phyloP scores from a whole-genome alignment of 371 early-diverging fungal species.

The Apophysomyces elegans region DNA sequence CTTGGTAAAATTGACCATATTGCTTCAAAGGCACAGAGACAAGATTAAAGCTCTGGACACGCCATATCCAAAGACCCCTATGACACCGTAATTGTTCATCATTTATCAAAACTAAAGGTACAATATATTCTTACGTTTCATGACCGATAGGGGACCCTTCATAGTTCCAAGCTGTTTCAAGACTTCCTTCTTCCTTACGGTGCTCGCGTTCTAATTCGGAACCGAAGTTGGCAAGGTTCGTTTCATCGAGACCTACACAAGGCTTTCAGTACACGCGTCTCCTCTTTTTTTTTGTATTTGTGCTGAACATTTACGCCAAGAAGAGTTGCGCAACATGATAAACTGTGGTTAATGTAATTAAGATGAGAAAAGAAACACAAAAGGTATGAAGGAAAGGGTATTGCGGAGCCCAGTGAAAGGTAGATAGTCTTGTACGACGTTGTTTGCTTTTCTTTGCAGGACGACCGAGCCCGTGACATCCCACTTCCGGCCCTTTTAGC shows the following conservation, averaged over 20 bases:
- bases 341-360: constrained; percentile 1
- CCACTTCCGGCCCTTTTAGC: not conserved
- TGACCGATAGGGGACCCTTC: constrained; percentile 54
- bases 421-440: not conserved
- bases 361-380: not conserved
- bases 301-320: constrained; percentile 28
- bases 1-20: constrained; percentile 77
- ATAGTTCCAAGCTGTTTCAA: constrained; percentile 75
- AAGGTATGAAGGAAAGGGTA: constrained; percentile 5
- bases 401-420: not conserved
- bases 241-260: constrained; percentile 64
- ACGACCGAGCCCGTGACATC: not conserved
- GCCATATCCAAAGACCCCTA: constrained; percentile 78
- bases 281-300: too few species aligned
- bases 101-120: too few species aligned
- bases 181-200: constrained; percentile 70
- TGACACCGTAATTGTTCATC: not conserved
- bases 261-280: not conserved
- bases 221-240: constrained; percentile 77
- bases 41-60: constrained; percentile 81
- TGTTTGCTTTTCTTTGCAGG: constrained; percentile 2
- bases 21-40: constrained; percentile 64
- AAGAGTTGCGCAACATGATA: constrained; percentile 32
- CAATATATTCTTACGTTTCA: constrained; percentile 34
- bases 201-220: constrained; percentile 72